Evolutionary conservation across 2,329 filamentous ascomycete species (phyloP), one percentile per base, ranked within the genome.

Genomic region (Leptographium flavum): DNA sequence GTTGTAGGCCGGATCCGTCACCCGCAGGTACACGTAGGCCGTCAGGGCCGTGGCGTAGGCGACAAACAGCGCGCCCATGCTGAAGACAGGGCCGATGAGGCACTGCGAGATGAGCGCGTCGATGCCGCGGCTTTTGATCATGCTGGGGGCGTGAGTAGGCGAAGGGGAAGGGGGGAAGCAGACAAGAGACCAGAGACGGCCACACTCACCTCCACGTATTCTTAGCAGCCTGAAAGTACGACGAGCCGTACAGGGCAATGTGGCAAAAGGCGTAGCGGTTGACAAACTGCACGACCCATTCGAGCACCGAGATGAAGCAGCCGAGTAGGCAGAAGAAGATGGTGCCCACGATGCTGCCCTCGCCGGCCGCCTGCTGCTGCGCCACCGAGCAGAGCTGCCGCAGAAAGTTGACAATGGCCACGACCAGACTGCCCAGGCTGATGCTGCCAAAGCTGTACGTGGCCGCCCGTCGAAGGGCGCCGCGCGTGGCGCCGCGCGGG

Each of bases 391-490:
- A 88, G 1, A 86, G 60, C 60, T 94, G 87, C 6, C 87, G 77
- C 17, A 95, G 63, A 55, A 85, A 79, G 57, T 94, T 87, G 63
- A 96, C 81, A 42, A 95, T 76, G 25, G 88, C 87, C 14, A 95
- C 82, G 4, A 95, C 60, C 52, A 96, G 62, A 54, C 84, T 93
- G 4, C 90, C 90, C 13, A 95, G 69, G 51, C 80, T 83, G 61
- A 96, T 92, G 52, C 84, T 92, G 15, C 90, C 90, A 49, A 95
- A 95, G 54, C 83, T 92, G 66, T 92, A 92, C 1, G 90, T 95
- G 50, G 92, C 69, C 1, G 87, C 77, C 14, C 90, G 78, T 54
- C 76, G 81, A 52, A 92, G 74, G 0, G 90, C 84, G n/a, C 86
- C 84, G 13, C 87, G 76, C 0, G 90, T 95, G 1, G 86, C 80